A percentile compares a stretch with the other conserved stretches of the same genome.
These are phyloP conservation scores for Erucastrum elatum DNA, from an alignment of 345 rosid species.

Conservation along the genomic window DNA sequence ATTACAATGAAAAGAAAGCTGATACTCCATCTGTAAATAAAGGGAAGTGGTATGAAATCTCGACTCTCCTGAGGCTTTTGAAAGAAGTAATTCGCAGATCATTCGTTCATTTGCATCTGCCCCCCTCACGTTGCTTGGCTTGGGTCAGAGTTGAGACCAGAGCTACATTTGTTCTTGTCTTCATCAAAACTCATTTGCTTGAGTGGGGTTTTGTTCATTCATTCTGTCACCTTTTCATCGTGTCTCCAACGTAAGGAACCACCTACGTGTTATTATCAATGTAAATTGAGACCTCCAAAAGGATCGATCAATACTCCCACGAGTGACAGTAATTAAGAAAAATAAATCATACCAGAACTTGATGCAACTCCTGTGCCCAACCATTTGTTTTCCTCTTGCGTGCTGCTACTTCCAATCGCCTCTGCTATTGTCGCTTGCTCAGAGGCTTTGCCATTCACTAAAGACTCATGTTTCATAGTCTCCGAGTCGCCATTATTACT, in stretches of 20 bases:
- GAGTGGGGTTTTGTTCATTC: not conserved
- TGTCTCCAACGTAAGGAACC: slow-evolving; percentile 28
- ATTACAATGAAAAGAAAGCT: not conserved
- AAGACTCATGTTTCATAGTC: slow-evolving; percentile 50
- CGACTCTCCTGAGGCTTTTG: not conserved
- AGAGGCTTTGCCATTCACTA: slow-evolving; percentile 49
- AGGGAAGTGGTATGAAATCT: not conserved
- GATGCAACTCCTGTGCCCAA: slow-evolving; percentile 29
- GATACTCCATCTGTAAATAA: not conserved
- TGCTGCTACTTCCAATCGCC: slow-evolving; percentile 33
- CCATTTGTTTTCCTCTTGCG: slow-evolving; percentile 43
- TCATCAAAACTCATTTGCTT: not conserved
- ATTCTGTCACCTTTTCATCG: slow-evolving; percentile 6
- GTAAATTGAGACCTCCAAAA: not conserved
- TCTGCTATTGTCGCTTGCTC: slow-evolving; percentile 19
- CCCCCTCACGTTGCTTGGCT: slow-evolving; percentile 1
- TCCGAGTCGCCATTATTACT: slow-evolving; percentile 28
- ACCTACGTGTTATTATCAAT: slow-evolving; percentile 12
- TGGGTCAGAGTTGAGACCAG: not conserved
- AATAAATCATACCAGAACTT: slow-evolving; percentile 33
- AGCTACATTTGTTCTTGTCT: slow-evolving; percentile 3
- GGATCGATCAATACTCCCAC: not conserved
- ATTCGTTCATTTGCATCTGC: not conserved
- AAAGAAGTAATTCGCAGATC: slow-evolving; percentile 1
- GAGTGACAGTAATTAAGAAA: not conserved